These are phyloP conservation scores for Hibiscus trionum DNA, from an alignment of 345 rosid genomes.

Conservation along the genomic window DNA sequence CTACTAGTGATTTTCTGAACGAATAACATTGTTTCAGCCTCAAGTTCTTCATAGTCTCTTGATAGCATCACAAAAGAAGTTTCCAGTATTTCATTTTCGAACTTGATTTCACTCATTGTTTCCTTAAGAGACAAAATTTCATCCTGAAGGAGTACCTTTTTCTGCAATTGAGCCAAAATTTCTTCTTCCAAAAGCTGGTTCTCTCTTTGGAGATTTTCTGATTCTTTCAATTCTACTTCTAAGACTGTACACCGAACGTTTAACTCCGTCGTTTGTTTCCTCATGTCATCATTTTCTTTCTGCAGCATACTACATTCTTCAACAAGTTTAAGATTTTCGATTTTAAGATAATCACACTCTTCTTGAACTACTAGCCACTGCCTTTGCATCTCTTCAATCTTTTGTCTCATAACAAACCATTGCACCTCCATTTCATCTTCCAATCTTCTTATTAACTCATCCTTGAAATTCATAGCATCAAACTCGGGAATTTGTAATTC, in stretches of 20 bases:
- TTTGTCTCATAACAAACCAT: slow-evolving; percentile 31
- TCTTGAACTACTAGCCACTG: slow-evolving; percentile 44
- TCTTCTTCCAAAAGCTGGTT: slow-evolving; percentile 42
- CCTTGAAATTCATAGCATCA: slow-evolving; percentile 28
- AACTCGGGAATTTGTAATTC: slow-evolving; percentile 42
- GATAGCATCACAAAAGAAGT: slow-evolving; percentile 44
- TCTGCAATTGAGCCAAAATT: slow-evolving; percentile 42
- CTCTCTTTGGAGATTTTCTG: slow-evolving; percentile 34
- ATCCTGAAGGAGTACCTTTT: slow-evolving; percentile 36
- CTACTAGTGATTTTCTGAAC: slow-evolving; percentile 29
- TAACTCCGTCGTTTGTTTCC: slow-evolving; percentile 36
- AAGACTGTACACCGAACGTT: slow-evolving; percentile 32
- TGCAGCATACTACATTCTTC: slow-evolving; percentile 55
- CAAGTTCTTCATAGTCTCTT: slow-evolving; percentile 41
- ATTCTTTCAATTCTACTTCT: slow-evolving; percentile 49
- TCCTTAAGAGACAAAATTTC: slow-evolving; percentile 43
- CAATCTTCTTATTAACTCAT: slow-evolving; percentile 29
- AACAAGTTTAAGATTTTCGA: slow-evolving; percentile 36
- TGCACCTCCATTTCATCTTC: slow-evolving; percentile 40
- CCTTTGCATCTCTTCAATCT: slow-evolving; percentile 36
- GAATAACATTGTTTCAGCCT: slow-evolving; percentile 22
- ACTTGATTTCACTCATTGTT: slow-evolving; percentile 37
- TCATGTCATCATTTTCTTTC: slow-evolving; percentile 37
- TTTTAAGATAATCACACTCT: slow-evolving; percentile 42
- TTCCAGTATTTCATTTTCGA: slow-evolving; percentile 52